Evolutionary conservation across 2,329 filamentous ascomycete genomes (phyloP), one percentile per base, ranked within the genome.

Genomic region (Sphaerostilbella broomeana): DNA sequence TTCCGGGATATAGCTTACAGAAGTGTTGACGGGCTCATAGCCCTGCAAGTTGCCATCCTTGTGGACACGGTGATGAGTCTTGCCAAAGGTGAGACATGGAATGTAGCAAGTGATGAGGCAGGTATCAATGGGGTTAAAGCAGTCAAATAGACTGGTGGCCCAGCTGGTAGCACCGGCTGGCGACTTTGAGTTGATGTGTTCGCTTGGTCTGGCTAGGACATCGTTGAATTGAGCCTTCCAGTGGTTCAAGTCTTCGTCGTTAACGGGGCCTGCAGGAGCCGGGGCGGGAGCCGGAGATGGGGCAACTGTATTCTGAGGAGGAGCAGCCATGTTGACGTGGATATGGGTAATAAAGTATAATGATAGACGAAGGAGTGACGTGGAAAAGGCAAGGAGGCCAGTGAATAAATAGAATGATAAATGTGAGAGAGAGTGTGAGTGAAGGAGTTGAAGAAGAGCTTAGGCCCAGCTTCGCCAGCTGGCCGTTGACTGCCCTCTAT

Each of bases 1-100:
- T 4, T 12, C 6, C 9, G 11, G 25, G 15, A 27, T 24, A 13
- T 18, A 13, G 57, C 67, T 18, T 57, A 71, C 68, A 22, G 63
- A 62, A 10, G 64, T 67, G 55, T 72, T 71, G 50, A 69, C 54
- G 21, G 64, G 58, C 57, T 70, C 63, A 22, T 67, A 72, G 11
- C 64, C 67, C 13, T 61, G 45, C 6, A 71, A 60, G 40, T 54
- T 58, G 24, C 51, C 57, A 18, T 62, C 57, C 54, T 64, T 64
- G 42, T 55, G 57, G 9, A 70, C 50, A 15, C 68, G 63, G 46
- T 72, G 68, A 40, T 69, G 54, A 3, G 66, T 69, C 61, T 67
- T 68, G 53, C 67, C 67, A 34, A 70, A 72, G 22, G 66, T 69
- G 21, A 71, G 56, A 45, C 68, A 72, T 2, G 69, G 68, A 18